Evolutionary conservation across 2,329 filamentous ascomycete species (phyloP), one percentile per base, ranked within the genome.

Genomic region (Verticillium isaacii): DNA sequence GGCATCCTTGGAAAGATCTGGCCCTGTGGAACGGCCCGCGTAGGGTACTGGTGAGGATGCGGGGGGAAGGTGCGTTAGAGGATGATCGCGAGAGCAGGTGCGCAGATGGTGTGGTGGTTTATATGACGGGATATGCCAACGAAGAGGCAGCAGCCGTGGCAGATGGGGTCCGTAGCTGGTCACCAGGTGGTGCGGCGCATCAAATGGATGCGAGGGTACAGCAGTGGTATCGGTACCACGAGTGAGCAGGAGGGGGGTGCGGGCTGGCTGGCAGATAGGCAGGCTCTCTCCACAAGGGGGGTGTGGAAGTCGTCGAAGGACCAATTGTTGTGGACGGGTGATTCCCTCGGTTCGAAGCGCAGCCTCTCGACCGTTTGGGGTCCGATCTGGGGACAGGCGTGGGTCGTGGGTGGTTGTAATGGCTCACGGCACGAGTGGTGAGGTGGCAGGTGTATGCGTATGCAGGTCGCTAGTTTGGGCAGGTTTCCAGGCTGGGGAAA

Each of bases 391-490:
- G 71, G 71, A 23, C 71, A 70, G 71, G 73, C 74, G 72, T 73
- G 71, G 72, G 71, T 71, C 75, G 73, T 73, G 74, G 74, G 70
- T 72, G 72, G 72, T 34, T 36, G 32, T 71, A 14, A 50, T 9
- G 41, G 73, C 74, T 72, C 73, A 72, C 73, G 70, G 72, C 69
- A 74, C 73, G 39, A 52, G 62, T 74, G 74, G 72, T 79, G 77
- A 79, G 74, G 75, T 80, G 77, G 77, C 77, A 78, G 74, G 69
- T 69, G 32, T 32, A 32, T 56, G 54, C 69, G 71, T 73, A 78
- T 80, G 78, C 78, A 80, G 69, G 76, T 77, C 69, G 74, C 75
- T 76, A 70, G 69, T 79, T 77, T 68, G 74, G 77, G 74, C 69
- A 73, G 71, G 54, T 68, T 64, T 69, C 68, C 67, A 69, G 67